Base-by-base conservation (phyloP, 2,329 filamentous ascomycete genomes). In the Fusarium mangiferae region DNA sequence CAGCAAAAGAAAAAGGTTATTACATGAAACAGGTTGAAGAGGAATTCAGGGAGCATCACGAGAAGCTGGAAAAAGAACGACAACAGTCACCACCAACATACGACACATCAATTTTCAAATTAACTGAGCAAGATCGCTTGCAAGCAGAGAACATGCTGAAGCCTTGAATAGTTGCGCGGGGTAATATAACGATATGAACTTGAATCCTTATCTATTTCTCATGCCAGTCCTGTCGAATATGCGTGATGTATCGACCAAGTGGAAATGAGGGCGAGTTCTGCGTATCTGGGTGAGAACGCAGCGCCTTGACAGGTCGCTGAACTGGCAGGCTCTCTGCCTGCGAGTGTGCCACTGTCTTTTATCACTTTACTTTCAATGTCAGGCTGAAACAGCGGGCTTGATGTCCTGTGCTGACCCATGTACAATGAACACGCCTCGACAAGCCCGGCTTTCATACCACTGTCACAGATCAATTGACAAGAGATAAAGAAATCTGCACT, bases 71-170 rank as follows among this genome's bases (percentile, higher is more conserved):
- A 6, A 5, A 14, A 6, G 33, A 33, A 14, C 11, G 33, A 33
- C 12, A 33, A 33, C 33, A 33, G 33, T 33, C 33, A 14, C 33
- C 33, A 33, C 5, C 33, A 33, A 14, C 13, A 14, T 14, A 33
- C 33, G 33, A 33, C 14, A 33, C 33, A 33, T 33, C 33, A 5
- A 5, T 33, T 33, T 3, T 33, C 33, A 33, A 28, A 46, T 28
- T 58, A 20, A 38, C 18, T 24, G 42, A 59, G 42, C 33, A 49
- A 38, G 56, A 59, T 35, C 56, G n/a, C n/a, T 18, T 28, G 42
- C 42, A 59, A 30, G 30, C n/a, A 17, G 24, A 59, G 26, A 49
- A 20, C 17, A 13, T 59, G 12, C 18, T 59, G 0, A 59, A 49
- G 33, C 20, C 12, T 48, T 36, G 15, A 48, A 17, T 28, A 15